Percentiles rank a stretch among this genome's conserved stretches.
Conservation (phyloP, 2,329 filamentous ascomycete genomes). For the Hymenoscyphus salicellus region DNA sequence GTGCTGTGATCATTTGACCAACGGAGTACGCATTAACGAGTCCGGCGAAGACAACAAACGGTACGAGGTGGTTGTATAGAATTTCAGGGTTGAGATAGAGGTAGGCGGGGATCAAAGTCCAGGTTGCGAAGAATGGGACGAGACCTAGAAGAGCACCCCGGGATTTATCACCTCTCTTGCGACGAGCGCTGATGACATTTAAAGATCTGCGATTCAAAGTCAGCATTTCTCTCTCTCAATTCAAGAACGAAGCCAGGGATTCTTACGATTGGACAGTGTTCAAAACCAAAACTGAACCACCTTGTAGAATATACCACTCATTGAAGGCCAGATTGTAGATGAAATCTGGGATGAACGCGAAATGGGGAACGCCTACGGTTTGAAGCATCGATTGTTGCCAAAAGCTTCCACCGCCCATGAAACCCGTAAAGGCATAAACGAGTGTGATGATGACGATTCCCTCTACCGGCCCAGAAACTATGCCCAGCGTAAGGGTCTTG, state of each 20-base stretch:
- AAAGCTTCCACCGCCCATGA: constrained; percentile 83
- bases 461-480: constrained; percentile 93
- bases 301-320: constrained; percentile 90
- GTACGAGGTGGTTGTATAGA: constrained; percentile 76
- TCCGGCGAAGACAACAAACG: constrained; percentile 84
- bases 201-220: constrained; percentile 50
- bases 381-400: constrained; percentile 87
- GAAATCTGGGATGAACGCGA: constrained; percentile 61
- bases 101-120: constrained; percentile 74
- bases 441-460: constrained; percentile 80
- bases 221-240: neutral
- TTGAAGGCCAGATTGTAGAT: constrained; percentile 82
- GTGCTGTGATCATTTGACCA: constrained; percentile 91
- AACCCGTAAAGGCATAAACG: constrained; percentile 80
- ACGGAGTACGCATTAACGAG: constrained; percentile 93
- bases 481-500: constrained; percentile 85
- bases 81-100: constrained; percentile 82
- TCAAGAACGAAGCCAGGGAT: neutral
- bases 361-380: constrained; percentile 63
- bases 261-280: constrained; percentile 70
- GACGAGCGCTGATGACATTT: constrained; percentile 81
- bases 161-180: constrained; percentile 67
- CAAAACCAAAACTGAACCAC: constrained; percentile 73
- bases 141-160: constrained; percentile 78
- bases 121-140: constrained; percentile 73